Evolutionary conservation across 208 protist species (phyloP).

Genomic region (Sergeia podlipaevii): DNA sequence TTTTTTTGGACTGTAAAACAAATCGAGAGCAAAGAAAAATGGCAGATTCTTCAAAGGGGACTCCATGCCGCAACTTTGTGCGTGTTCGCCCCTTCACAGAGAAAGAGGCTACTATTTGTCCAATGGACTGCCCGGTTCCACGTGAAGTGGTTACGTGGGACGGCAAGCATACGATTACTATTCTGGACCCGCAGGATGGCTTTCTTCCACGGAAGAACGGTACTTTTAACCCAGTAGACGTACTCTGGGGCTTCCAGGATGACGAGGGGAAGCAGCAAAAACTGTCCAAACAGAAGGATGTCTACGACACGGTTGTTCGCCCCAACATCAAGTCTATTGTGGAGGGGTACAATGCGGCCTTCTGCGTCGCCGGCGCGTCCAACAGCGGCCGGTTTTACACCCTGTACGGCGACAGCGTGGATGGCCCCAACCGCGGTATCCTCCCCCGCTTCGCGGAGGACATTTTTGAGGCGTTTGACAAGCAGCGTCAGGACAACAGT

Average conservation of each 20-base stretch:
- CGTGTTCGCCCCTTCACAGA: constrained; percentile 75
- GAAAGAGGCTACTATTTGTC: constrained; percentile 59
- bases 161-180: constrained; percentile 39
- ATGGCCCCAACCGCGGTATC: constrained; percentile 52
- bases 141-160: constrained; percentile 67
- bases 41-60: constrained; percentile 16
- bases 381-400: constrained; percentile 67
- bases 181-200: constrained; percentile 61
- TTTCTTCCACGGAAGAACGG: constrained; percentile 67
- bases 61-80: constrained; percentile 47
- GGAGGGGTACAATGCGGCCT: constrained; percentile 77
- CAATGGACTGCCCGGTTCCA: constrained; percentile 60
- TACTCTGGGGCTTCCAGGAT: constrained; percentile 75
- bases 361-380: constrained; percentile 54
- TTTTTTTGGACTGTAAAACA: constrained; percentile 10
- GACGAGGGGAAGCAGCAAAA: constrained; percentile 20
- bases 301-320: constrained; percentile 56
- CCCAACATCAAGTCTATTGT: constrained; percentile 62
- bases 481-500: constrained; percentile 50
- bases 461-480: constrained; percentile 64
- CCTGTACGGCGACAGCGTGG: constrained; percentile 66
- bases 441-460: constrained; percentile 77
- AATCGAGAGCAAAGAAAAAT: constrained; percentile 10
- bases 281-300: constrained; percentile 52
- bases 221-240: constrained; percentile 43